Evolutionary conservation across 2,329 filamentous ascomycete species (phyloP), one percentile per base, ranked within the genome.

Genomic region (Coniochaeta sp.): DNA sequence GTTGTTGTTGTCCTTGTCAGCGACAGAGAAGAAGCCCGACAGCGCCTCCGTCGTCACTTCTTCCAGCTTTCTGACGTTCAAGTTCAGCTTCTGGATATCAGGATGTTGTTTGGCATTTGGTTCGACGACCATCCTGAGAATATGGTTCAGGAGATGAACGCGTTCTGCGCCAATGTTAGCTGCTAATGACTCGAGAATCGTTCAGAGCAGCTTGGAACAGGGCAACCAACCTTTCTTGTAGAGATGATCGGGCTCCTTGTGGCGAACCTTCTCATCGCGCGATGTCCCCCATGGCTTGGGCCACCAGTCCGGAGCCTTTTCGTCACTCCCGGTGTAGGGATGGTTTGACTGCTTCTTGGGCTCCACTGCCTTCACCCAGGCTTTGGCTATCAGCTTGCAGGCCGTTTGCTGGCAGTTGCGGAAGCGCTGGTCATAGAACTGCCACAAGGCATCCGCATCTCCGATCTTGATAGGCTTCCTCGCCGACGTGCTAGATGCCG

Each of bases 301-400:
- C 87, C 87, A 89, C 87, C 87, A 89, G 58, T 82, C 81, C 0
- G 86, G 85, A 1, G 82, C 82, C 64, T 83, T 85, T 34, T 81
- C 80, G 54, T 87, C 81, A 34, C 81, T 82, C n/a, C 80, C 79
- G 1, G 86, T 89, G 67, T 92, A 92, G 0, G 89, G 89, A 65
- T 89, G 85, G 19, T 83, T 87, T 0, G 87, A 87, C 71, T 91
- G 89, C 71, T 92, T 92, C 73, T 89, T 90, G 0, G 89, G 89
- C 66, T 89, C 88, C 1, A 91, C 84, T 1, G 84, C 79, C 68
- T 90, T 90, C 61, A 92, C 86, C 84, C 89, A 91, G 12, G 84
- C 86, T 70, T 91, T 92, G 36, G 85, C 85, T 58, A 91, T 86
- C 28, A 86, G 75, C 71, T 91, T 91, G 73, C 87, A 88, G 7